Conservation (phyloP, 2,329 filamentous ascomycete genomes). For the Paramyrothecium roridum region DNA sequence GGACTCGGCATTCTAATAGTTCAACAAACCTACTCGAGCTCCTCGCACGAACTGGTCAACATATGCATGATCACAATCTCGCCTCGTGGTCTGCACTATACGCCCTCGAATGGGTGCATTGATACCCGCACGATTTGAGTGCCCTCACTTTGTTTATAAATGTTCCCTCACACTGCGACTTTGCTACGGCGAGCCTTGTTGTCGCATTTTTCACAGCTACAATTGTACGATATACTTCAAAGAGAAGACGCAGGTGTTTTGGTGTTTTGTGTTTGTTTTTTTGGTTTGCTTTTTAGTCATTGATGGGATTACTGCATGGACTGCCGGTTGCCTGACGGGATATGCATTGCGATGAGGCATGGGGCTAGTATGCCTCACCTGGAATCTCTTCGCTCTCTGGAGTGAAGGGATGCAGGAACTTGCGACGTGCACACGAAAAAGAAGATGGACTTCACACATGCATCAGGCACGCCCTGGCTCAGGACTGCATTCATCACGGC, state of each 20-base stretch:
- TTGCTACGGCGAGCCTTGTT: not conserved
- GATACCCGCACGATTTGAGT: constrained; percentile 24
- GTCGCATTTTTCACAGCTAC: not conserved
- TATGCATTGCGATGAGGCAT: not conserved
- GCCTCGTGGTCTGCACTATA: constrained; percentile 13
- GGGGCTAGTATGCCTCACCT: not conserved
- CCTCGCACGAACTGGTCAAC: not conserved
- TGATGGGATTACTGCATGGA: not conserved
- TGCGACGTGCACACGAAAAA: not conserved
- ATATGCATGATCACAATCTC: not conserved
- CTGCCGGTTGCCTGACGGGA: not conserved
- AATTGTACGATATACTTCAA: not conserved
- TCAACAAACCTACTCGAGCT: not conserved
- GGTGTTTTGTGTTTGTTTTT: not conserved
- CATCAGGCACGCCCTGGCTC: no score
- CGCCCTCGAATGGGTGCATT: constrained; percentile 18
- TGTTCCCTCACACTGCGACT: not conserved
- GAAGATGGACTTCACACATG: no score
- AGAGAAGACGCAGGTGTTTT: not conserved
- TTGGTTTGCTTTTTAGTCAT: not conserved
- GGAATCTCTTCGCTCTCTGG: not conserved
- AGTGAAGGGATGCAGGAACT: not conserved
- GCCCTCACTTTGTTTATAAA: constrained; percentile 9
- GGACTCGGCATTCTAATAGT: not conserved
- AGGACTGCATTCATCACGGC: not conserved